Conservation (phyloP, 352 stramenopile genomes). For the Phytophthora fragariaefolia region DNA sequence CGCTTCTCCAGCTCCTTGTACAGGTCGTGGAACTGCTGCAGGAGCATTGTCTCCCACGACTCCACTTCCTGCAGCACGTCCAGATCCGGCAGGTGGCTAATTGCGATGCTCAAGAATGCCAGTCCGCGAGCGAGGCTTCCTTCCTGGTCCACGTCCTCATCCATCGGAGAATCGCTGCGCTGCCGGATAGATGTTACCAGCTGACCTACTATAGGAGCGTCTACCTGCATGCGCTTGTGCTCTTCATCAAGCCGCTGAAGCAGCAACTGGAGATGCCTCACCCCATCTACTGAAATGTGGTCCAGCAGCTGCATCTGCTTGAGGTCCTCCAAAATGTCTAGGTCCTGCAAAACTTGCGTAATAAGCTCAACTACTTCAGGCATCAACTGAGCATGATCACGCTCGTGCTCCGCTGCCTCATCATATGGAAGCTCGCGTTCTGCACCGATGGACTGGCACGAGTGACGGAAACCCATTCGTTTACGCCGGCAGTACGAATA, state of each 20-base stretch:
- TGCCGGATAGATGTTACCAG: constrained; percentile 41
- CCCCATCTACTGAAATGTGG: constrained; percentile 79
- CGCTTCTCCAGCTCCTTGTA: constrained; percentile 71
- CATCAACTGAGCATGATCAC: constrained; percentile 47
- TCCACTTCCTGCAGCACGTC: constrained; percentile 39
- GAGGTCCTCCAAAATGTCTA: constrained; percentile 80
- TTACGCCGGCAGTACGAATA: constrained; percentile 80
- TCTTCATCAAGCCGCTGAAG: constrained; percentile 49
- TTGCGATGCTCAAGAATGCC: constrained; percentile 57
- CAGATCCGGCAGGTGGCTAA: constrained; percentile 49
- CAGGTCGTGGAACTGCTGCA: constrained; percentile 54
- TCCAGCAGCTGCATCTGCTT: constrained; percentile 87
- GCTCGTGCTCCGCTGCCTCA: constrained; percentile 42
- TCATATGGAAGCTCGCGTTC: constrained; percentile 56
- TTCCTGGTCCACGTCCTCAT: constrained; percentile 55
- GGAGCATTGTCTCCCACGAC: constrained; percentile 47
- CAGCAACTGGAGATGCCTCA: constrained; percentile 72
- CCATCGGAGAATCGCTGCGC: constrained; percentile 17
- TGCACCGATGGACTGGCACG: constrained; percentile 71
- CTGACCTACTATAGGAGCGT: constrained; percentile 29
- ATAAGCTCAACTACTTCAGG: constrained; percentile 79
- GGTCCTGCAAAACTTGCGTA: constrained; percentile 71
- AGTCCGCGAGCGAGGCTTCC: constrained; percentile 56
- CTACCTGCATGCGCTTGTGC: constrained; percentile 6
- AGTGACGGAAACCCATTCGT: constrained; percentile 77